A percentile compares a stretch with the other conserved stretches of the same genome.
phyloP scores from a whole-genome alignment of 2,329 filamentous ascomycete genomes.

The Ceratocystis ficicola region DNA sequence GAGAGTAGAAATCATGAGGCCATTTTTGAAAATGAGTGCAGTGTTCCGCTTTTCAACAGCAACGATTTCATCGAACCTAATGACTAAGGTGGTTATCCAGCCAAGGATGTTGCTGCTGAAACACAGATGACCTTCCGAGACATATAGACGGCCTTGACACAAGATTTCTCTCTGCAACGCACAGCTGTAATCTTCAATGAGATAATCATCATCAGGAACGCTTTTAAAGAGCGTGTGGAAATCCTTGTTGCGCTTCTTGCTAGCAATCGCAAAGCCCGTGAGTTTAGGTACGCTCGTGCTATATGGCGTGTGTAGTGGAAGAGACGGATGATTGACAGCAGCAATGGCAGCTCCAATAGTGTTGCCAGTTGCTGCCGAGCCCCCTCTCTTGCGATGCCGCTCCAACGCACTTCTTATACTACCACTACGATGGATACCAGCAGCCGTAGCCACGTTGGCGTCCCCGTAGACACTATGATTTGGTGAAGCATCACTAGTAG shows the following conservation, averaged over 20 bases:
- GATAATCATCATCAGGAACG: slow-evolving; percentile 92
- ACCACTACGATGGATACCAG: slow-evolving; percentile 47
- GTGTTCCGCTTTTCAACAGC: slow-evolving; percentile 95
- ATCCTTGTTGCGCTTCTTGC: slow-evolving; percentile 89
- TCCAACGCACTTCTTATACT: slow-evolving; percentile 54
- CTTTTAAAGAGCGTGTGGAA: slow-evolving; percentile 92
- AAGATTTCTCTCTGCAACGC: slow-evolving; percentile 91
- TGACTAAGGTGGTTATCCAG: slow-evolving; percentile 94
- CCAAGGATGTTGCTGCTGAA: slow-evolving; percentile 98
- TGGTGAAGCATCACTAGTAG: slow-evolving; percentile 13
- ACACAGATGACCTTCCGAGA: slow-evolving; percentile 93
- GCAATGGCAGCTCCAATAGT: slow-evolving; percentile 62
- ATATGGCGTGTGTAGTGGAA: slow-evolving; percentile 47
- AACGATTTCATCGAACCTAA: slow-evolving; percentile 96
- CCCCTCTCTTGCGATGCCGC: slow-evolving; percentile 64
- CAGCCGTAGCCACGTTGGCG: background rate
- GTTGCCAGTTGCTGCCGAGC: slow-evolving; percentile 58
- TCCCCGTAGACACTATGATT: slow-evolving; percentile 20
- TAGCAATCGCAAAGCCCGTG: slow-evolving; percentile 91
- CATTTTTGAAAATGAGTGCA: slow-evolving; percentile 90
- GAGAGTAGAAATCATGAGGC: slow-evolving; percentile 88
- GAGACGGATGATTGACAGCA: slow-evolving; percentile 42
- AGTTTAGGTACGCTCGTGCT: slow-evolving; percentile 56
- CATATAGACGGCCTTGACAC: slow-evolving; percentile 83
- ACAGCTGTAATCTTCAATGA: slow-evolving; percentile 98